Evolutionary conservation across 352 stramenopile genomes (phyloP).

Genomic region (Plasmopara muralis): DNA sequence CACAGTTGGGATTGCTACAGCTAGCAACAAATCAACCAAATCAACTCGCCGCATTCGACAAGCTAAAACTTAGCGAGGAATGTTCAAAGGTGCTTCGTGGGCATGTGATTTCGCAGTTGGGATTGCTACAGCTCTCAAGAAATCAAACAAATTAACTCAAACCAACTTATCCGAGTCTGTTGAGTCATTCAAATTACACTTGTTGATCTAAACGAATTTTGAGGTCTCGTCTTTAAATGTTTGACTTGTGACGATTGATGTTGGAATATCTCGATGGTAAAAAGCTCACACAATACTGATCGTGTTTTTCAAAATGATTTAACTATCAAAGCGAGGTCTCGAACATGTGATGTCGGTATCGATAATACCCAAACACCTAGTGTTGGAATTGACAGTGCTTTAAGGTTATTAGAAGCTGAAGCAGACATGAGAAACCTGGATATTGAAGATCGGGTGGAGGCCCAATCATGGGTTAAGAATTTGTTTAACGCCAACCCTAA

Average conservation of each 20-base stretch:
- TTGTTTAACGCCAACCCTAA: background rate
- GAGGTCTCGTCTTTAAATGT: background rate
- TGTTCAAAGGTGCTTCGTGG: background rate
- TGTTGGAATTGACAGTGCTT: background rate
- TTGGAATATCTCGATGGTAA: background rate
- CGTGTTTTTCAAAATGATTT: background rate
- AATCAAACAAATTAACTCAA: background rate
- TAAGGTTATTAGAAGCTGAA: background rate
- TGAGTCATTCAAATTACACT: background rate
- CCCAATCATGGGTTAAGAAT: background rate
- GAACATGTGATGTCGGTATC: no score
- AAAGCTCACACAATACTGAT: background rate
- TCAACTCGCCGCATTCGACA: background rate
- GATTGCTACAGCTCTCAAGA: background rate
- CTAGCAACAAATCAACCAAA: no score
- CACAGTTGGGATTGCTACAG: no score
- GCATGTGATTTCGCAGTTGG: background rate
- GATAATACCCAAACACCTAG: no score
- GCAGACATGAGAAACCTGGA: background rate
- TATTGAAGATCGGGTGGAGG: background rate
- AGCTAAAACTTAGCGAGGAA: background rate
- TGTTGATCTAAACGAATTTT: background rate
- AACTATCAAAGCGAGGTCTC: background rate
- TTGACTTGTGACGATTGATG: background rate
- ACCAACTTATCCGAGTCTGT: background rate